Evolutionary conservation across 23 red algal species (phyloP), one percentile per base, ranked within the genome.

Genomic region (Cyanidium caldarium): DNA sequence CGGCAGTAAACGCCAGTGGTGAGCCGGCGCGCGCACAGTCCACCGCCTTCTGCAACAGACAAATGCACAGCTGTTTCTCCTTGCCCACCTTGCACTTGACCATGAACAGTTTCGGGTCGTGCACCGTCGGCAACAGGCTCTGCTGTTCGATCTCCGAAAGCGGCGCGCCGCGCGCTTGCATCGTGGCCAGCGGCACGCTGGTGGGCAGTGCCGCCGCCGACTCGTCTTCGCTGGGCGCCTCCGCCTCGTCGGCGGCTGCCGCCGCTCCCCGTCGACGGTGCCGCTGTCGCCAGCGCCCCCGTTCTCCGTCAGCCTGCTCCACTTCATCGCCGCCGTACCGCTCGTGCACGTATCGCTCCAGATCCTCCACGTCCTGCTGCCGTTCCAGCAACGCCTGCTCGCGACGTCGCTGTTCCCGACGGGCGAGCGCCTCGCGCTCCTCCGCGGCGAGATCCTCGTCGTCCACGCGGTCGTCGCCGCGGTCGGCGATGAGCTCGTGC

Each of bases 11-110:
- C n/a, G 77, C 84, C 25, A 98, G 57, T 28, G 72, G 80, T 21
- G 70, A 61, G 20, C 82, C 80, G 29, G 75, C 79, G n/a, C 69
- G 2, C 10, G 41, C 38, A 34, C 76, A 58, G 73, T 84, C 81
- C 12, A 86, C 87, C 28, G 51, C 70, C 65, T 98, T 98, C 61
- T 98, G 92, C 44, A 88, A 44, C 38, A 98, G 77, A 38, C 79
- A 82, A 39, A 98, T 72, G 20, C 85, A 70, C 42, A 78, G 80
- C 29, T 80, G 57, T 38, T 81, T 73, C 67, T 98, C 92, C 43
- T 82, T 65, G 28, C 92, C 92, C 34, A 68, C 68, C 45, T 72
- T 76, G 71, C 92, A 98, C 43, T 73, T 85, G 34, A 98, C 83
- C 33, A 82, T 72, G 57, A 73, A 98, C 30, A 98, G 40, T n/a